A percentile compares a stretch with the other conserved stretches of the same genome.
Evolutionary conservation across 805 yeast species (phyloP).

Genomic region (Blastobotrys terrestris): DNA sequence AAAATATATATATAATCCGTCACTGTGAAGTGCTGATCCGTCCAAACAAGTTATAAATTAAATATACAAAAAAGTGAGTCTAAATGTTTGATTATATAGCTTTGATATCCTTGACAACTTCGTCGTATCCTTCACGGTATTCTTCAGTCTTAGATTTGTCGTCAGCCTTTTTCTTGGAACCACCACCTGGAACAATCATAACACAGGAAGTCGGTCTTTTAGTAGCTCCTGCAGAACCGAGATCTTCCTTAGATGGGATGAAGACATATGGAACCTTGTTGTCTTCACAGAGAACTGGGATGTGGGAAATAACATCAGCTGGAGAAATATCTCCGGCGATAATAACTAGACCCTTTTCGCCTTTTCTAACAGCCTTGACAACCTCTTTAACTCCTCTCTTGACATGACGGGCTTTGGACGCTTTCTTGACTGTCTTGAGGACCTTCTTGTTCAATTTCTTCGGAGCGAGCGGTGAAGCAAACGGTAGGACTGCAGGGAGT

Average conservation of each 20-base stretch:
- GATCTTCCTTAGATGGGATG: conserved; percentile 95
- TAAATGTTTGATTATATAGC: conserved; percentile 13
- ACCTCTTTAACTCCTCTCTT: conserved; percentile 99
- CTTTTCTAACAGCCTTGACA: conserved; percentile 94
- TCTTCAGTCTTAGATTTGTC: conserved; percentile 67
- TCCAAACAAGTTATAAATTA: background rate
- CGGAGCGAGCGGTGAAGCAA: conserved; percentile 92
- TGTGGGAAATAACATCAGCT: conserved; percentile 91
- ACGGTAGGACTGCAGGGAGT: conserved; percentile 82
- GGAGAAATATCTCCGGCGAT: conserved; percentile 99
- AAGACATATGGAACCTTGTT: conserved; percentile 83
- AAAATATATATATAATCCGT: too few relatives aligned
- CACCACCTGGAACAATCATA: conserved; percentile 95
- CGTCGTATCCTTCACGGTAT: conserved; percentile 88
- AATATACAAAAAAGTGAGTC: background rate
- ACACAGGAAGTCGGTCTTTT: conserved; percentile 98
- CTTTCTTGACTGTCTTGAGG: conserved; percentile 92
- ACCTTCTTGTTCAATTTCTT: conserved; percentile 94
- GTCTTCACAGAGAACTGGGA: conserved; percentile 97
- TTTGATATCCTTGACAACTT: conserved; percentile 83
- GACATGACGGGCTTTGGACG: conserved; percentile 96
- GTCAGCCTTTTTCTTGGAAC: conserved; percentile 63
- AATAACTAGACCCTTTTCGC: conserved; percentile 93
- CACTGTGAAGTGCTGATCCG: too few relatives aligned
- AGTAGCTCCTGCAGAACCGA: conserved; percentile 98